Conservation (phyloP, 2,329 filamentous ascomycete species). For the Trichoderma koningiopsis region DNA sequence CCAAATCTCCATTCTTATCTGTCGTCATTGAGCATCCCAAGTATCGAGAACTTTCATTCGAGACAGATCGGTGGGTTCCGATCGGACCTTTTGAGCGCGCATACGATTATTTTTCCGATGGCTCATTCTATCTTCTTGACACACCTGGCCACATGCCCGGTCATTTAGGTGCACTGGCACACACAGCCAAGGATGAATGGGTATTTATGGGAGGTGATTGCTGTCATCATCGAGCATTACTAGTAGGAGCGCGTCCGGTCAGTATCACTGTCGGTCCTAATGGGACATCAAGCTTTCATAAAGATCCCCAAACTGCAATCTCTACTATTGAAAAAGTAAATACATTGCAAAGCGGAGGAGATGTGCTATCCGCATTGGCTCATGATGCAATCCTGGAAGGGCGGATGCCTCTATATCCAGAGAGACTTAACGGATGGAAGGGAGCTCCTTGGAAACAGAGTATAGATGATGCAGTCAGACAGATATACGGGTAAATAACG, state of each 20-base stretch:
- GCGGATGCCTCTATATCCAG: neutral
- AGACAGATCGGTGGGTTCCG: slow-evolving; percentile 7
- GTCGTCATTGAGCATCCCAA: neutral
- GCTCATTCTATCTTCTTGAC: slow-evolving; percentile 6
- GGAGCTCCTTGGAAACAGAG: neutral
- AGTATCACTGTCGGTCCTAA: slow-evolving; percentile 5
- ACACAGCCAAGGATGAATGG: neutral
- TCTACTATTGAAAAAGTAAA: slow-evolving; percentile 1
- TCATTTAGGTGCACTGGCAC: slow-evolving; percentile 6
- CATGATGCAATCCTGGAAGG: slow-evolving; percentile 9
- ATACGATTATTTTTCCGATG: slow-evolving; percentile 14
- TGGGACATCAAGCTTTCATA: slow-evolving; percentile 10
- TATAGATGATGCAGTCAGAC: neutral
- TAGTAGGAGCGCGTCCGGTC: slow-evolving; percentile 3
- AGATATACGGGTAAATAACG: neutral
- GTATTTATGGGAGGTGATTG: slow-evolving; percentile 16
- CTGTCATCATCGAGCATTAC: slow-evolving; percentile 10
- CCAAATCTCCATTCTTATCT: slow-evolving; percentile 2
- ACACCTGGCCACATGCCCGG: slow-evolving; percentile 13
- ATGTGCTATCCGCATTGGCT: neutral
- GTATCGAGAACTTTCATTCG: slow-evolving; percentile 17
- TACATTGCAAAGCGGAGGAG: neutral
- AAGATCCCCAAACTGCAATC: slow-evolving; percentile 11
- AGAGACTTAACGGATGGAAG: slow-evolving; percentile 13
- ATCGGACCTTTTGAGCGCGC: slow-evolving; percentile 5